Evolutionary conservation across 495 filamentous ascomycete genomes (phyloP).

Genomic region (Penicillium pulvis): DNA sequence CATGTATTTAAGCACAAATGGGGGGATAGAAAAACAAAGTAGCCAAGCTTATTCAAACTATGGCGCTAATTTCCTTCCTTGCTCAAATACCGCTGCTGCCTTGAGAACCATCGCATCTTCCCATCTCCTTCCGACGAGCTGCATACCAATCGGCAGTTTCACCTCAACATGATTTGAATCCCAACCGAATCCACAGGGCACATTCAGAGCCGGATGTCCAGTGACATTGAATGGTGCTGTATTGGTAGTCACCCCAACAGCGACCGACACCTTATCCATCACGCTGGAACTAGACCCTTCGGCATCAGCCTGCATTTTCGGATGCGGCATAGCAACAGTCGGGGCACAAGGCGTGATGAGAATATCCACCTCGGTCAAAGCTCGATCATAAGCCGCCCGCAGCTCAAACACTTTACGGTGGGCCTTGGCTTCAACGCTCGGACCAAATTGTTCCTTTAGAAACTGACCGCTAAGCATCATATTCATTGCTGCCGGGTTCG

Average conservation of each 20-base stretch:
- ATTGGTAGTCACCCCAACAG: conserved; percentile 48
- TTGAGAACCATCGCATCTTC: conserved; percentile 38
- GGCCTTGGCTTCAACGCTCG: conserved; percentile 39
- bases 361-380: conserved; percentile 45
- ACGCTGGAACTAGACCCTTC: conserved; percentile 12
- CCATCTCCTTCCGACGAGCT: conserved; percentile 55
- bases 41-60: not conserved
- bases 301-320: conserved; percentile 14
- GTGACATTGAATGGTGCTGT: conserved; percentile 57
- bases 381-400: conserved; percentile 46
- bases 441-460: conserved; percentile 23
- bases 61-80: not conserved
- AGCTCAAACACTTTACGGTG: conserved; percentile 44
- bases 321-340: conserved; percentile 40
- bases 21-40: not conserved
- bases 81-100: conserved; percentile 30
- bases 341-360: conserved; percentile 48
- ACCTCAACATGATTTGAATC: conserved; percentile 34
- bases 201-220: conserved; percentile 56
- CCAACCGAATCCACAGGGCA: conserved; percentile 52
- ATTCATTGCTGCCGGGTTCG: conserved; percentile 36
- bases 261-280: conserved; percentile 35
- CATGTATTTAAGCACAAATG: no score
- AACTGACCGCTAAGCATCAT: conserved; percentile 36
- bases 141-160: conserved; percentile 57